A percentile compares a stretch with the other conserved stretches of the same genome.
Evolutionary conservation across 441 rosid species (phyloP).

Genomic region (Erysimum pusillum): DNA sequence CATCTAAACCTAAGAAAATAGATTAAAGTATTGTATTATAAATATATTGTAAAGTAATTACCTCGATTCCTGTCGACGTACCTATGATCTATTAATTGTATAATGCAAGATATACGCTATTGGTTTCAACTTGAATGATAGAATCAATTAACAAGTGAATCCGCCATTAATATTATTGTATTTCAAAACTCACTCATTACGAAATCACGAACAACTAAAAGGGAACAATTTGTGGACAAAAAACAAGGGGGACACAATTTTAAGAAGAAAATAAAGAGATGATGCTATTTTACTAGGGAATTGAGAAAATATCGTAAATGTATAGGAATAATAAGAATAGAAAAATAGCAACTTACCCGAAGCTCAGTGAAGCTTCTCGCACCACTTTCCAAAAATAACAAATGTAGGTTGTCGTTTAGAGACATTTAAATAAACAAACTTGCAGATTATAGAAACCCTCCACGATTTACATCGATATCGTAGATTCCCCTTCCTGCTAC

Average conservation of each 20-base stretch:
- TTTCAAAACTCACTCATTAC: slow-evolving; percentile 15
- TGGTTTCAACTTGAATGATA: slow-evolving; percentile 35
- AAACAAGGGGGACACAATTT: background rate
- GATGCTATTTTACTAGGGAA: slow-evolving; percentile 36
- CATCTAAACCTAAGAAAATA: slow-evolving; percentile 13
- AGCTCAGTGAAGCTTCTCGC: slow-evolving; percentile 47
- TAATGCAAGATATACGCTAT: slow-evolving; percentile 14
- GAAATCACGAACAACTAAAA: slow-evolving; percentile 28
- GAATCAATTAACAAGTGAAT: slow-evolving; percentile 19
- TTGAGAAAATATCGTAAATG: slow-evolving; percentile 18
- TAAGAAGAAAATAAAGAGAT: slow-evolving; percentile 9
- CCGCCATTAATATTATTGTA: background rate
- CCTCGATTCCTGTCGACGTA: slow-evolving; percentile 27
- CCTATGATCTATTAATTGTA: slow-evolving; percentile 25
- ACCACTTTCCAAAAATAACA: slow-evolving; percentile 48
- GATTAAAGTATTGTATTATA: background rate
- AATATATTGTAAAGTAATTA: background rate
- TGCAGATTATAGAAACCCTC: slow-evolving; percentile 43
- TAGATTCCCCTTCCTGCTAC: slow-evolving; percentile 18
- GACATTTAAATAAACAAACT: slow-evolving; percentile 32
- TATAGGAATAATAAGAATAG: slow-evolving; percentile 14
- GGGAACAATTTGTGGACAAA: slow-evolving; percentile 18
- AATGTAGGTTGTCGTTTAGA: slow-evolving; percentile 32
- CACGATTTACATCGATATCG: slow-evolving; percentile 37
- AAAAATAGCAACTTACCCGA: slow-evolving; percentile 39